Evolutionary conservation across 345 rosid genomes (phyloP), one percentile per base, ranked within the genome.

Genomic region (Acer campestre): DNA sequence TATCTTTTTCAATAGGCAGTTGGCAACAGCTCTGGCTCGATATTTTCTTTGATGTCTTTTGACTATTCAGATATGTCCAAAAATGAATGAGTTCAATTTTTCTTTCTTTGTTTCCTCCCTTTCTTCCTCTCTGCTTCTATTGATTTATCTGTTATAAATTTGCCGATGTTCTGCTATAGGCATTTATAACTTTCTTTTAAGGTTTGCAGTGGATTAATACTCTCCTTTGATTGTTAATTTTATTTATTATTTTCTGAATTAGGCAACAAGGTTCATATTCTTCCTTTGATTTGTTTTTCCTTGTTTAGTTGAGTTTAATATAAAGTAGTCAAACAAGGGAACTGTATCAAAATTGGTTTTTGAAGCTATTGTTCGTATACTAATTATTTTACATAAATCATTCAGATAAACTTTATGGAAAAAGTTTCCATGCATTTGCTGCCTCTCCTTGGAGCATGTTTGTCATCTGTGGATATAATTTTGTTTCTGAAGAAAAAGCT

Each of bases 381-480:
- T 74, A 61, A 76, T 67, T 20, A 31, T 79, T 75, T 73, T 61
- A 23, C 9, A 7, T 59, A 62, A 11, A 62, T 70, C 25, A 40
- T 40, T 51, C 86, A 94, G 93, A 83, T 81, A 81, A 81, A 59
- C 81, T 62, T 79, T 64, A 35, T 77, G 67, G 93, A 88, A 78
- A 92, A 83, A 85, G 74, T 78, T 66, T 81, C 85, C 71, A 77
- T 90, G 77, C 81, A 79, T 79, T 73, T 83, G 70, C 81, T 90
- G 61, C 91, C 96, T 72, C 80, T 80, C 63, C 77, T 88, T 67
- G 96, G 92, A 86, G 94, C 84, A 68, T 86, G 86, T 81, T 62
- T 92, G 61, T 90, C 93, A 35, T 89, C 86, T 62, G 79, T 90
- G 81, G 92, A 89, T 70, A 44, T 89, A 74, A 78, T 85, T 73